A percentile compares a stretch with the other conserved stretches of the same genome.
Conservation (phyloP, 2,329 filamentous ascomycete species). For the Westerdykella sp. region DNA sequence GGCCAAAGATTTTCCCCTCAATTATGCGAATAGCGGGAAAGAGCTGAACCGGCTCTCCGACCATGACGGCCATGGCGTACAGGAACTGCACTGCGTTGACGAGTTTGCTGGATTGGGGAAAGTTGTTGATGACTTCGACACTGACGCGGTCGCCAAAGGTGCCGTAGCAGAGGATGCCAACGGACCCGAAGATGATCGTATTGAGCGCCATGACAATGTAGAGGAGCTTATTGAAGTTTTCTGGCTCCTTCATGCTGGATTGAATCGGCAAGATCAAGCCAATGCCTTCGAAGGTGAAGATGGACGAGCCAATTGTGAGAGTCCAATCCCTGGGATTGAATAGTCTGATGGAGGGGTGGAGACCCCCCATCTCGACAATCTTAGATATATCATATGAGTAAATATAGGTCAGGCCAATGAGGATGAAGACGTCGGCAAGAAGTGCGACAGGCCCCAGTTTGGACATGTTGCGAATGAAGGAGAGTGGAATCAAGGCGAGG, state of each 20-base stretch:
- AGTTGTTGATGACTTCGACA: slow-evolving; percentile 72
- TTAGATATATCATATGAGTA: slow-evolving; percentile 62
- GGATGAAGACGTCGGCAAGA: slow-evolving; percentile 65
- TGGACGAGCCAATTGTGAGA: slow-evolving; percentile 64
- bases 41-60: slow-evolving; percentile 66
- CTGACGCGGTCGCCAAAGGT: slow-evolving; percentile 63
- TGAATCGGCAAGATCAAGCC: slow-evolving; percentile 71
- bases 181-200: slow-evolving; percentile 64
- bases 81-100: slow-evolving; percentile 72
- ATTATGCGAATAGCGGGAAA: slow-evolving; percentile 69
- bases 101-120: slow-evolving; percentile 62
- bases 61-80: slow-evolving; percentile 67
- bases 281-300: slow-evolving; percentile 75
- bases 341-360: slow-evolving; percentile 56
- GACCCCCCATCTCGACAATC: slow-evolving; percentile 49
- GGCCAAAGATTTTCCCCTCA: slow-evolving; percentile 62
- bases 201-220: slow-evolving; percentile 66
- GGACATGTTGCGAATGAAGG: slow-evolving; percentile 67
- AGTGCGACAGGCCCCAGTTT: slow-evolving; percentile 65
- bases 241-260: slow-evolving; percentile 65
- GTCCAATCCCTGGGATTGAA: slow-evolving; percentile 67
- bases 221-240: slow-evolving; percentile 61
- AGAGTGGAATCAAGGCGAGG: slow-evolving; percentile 57
- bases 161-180: slow-evolving; percentile 67
- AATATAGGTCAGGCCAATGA: slow-evolving; percentile 65